Conservation (phyloP, 73 alveolate genomes). For the Uronychia binucleata region DNA sequence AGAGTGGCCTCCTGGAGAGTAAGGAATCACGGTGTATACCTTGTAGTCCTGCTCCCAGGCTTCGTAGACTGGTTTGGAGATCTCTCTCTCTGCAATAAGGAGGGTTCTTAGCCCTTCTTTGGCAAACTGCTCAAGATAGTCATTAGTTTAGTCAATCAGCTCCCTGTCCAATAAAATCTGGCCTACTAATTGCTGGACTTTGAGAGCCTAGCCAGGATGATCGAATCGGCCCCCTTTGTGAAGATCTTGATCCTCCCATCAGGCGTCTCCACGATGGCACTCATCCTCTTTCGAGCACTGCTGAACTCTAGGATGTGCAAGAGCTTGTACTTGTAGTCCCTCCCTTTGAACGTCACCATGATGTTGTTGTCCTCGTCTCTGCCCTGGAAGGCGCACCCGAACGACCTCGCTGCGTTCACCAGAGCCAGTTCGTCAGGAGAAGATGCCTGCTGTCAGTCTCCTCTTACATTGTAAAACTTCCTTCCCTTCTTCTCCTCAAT, state of each 20-base stretch:
- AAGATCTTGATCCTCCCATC: constrained; percentile 77
- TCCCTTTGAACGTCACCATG: constrained; percentile 21
- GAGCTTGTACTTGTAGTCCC: constrained; percentile 62
- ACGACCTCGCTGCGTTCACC: constrained; percentile 86
- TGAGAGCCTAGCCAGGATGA: constrained; percentile 55
- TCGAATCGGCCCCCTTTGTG: constrained; percentile 95
- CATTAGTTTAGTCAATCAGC: constrained; percentile 39
- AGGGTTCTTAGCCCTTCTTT: constrained; percentile 95
- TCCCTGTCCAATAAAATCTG: constrained; percentile 31
- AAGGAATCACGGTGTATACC: constrained; percentile 14
- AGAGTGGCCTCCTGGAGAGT: constrained; percentile 55
- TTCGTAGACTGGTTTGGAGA: constrained; percentile 80
- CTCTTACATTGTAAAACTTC: constrained; percentile 27
- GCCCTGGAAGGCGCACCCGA: constrained; percentile 79
- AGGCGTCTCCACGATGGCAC: constrained; percentile 72
- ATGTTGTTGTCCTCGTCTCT: constrained; percentile 84
- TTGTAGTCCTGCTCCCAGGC: constrained; percentile 75
- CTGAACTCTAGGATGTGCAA: constrained; percentile 88
- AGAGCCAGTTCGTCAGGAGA: constrained; percentile 97
- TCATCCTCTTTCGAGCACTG: constrained; percentile 96
- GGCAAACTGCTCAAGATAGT: constrained; percentile 83
- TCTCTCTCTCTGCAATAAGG: constrained; percentile 85
- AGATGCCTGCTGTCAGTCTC: constrained; percentile 68
- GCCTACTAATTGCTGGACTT: constrained; percentile 3
- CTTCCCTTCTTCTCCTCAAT: constrained; percentile 73